Base-by-base conservation (phyloP, 2,329 filamentous ascomycete genomes). In the Lecanicillium sp. region DNA sequence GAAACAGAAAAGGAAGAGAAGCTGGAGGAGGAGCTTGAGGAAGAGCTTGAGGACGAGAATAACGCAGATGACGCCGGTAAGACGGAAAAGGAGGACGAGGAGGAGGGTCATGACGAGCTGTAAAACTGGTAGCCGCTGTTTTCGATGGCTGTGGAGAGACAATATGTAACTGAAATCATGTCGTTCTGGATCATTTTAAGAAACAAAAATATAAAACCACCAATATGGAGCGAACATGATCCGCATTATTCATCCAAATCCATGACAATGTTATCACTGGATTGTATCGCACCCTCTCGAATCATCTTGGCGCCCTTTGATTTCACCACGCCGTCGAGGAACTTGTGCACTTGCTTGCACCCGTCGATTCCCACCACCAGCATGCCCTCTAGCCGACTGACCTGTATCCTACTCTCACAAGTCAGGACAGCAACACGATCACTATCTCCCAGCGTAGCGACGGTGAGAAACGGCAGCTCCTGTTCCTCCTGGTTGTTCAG, bases 331-430 rank as follows among this genome's bases (percentile, higher is more conserved):
- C 71, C 70, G 58, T 96, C 89, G 52, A 98, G 57, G 35, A 95
- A 83, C 48, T 78, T 73, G 46, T 85, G 75, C 29, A 96, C 80
- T 56, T 89, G 83, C 62, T 83, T 87, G 60, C 90, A 96, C 5
- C 89, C 92, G 57, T 95, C 89, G 35, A 95, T 79, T 0, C 84
- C 90, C 2, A 95, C 87, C 0, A 85, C 87, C 50, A 98, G 65
- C 89, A 98, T 94, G 1, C 85, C 85, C 64, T 98, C 90, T 43
- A 96, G 57, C 41, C 88, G 75, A 42, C 73, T 73, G 46, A 84
- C 77, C 60, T 94, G 84, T n/a, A 95, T 81, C 34, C 86, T 78
- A 39, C 82, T 92, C 69, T 96, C 92, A 71, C 94, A 85, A 11
- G 89, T 74, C 46, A 94, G 63, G 6, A 89, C 83, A 3, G 77